These are phyloP conservation scores for Metarhizium rileyi DNA, from an alignment of 2,329 filamentous ascomycete species.

Conservation along the genomic window DNA sequence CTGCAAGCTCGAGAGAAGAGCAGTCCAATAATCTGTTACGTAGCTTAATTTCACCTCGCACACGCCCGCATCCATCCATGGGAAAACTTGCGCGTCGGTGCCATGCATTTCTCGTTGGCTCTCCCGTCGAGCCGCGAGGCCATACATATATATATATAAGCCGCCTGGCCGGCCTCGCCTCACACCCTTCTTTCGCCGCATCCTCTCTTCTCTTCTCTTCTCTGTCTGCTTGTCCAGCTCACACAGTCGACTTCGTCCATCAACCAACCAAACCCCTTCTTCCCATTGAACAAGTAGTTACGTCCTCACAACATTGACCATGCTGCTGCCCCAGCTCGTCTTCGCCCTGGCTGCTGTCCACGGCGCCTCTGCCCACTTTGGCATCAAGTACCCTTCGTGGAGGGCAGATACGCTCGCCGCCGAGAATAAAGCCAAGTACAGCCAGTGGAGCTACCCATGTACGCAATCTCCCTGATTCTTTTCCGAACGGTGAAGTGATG, in stretches of 20 bases:
- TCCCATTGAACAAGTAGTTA: background rate
- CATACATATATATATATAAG: background rate
- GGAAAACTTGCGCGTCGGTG: background rate
- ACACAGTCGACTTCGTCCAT: no score
- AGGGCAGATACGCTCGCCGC: slow-evolving; percentile 35
- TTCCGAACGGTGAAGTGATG: no score
- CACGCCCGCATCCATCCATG: no score
- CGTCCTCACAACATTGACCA: no score
- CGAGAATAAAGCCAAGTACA: slow-evolving; percentile 29
- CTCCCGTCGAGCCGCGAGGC: background rate
- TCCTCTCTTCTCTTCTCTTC: no score
- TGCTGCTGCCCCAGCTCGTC: slow-evolving; percentile 23
- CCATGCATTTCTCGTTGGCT: background rate
- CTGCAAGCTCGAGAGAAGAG: no score
- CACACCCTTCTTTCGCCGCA: no score
- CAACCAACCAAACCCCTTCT: no score
- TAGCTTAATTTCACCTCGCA: no score
- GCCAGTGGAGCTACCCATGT: slow-evolving; percentile 44
- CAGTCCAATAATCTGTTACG: no score
- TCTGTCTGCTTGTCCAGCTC: no score
- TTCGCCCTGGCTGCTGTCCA: slow-evolving; percentile 25
- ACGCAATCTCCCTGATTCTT: slow-evolving; percentile 13
- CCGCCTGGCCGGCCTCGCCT: no score
- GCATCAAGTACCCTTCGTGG: slow-evolving; percentile 37
- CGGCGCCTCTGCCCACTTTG: slow-evolving; percentile 37